Base-by-base conservation (phyloP, 345 rosid species). In the Eucalyptus sideroxylon region DNA sequence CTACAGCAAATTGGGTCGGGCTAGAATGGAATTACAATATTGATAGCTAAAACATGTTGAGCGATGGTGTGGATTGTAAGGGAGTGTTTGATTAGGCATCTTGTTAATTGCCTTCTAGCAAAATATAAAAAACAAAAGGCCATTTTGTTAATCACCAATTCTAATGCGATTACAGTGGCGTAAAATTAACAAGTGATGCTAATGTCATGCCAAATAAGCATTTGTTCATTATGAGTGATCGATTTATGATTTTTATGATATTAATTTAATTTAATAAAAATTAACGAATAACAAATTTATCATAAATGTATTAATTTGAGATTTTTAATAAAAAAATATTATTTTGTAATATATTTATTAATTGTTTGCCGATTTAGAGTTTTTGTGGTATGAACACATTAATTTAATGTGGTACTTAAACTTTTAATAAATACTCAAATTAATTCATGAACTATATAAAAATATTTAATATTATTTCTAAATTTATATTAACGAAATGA, bases 231-330 rank as follows among this genome's bases (percentile, higher is more conserved):
- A 2, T 3, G 1, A 21, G 1, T 9, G 0, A 23, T 56, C 0
- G 1, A 0, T 56, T 56, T 56, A 3, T 56, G 3, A 0, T 24
- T 56, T 56, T 56, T 23, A 1, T 56, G 3, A 24, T 23, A 56
- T 56, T 56, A 56, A 24, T 56, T 0, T 56, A 56, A 56, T 56
- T 56, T 56, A 56, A 24, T 0, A 1, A 53, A 53, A 53, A 53
- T 53, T 19, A 53, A 19, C 0, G 1, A 53, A 53, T 0, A 2
- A 2, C 2, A 10, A 23, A 0, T 4, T 24, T 56, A 24, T 24
- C 14, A 56, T 2, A 5, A 23, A 56, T 4, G 0, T 4, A 4
- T 0, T 0, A 24, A 0, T 56, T 56, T 56, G 12, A 9, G 1
- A 24, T 56, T 55, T 55, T 55, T 21, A 0, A 23, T 9, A 2